A percentile compares a stretch with the other conserved stretches of the same genome.
Conservation (phyloP, 1,139 yeast genomes). For the Debaryomyces nepalensis region DNA sequence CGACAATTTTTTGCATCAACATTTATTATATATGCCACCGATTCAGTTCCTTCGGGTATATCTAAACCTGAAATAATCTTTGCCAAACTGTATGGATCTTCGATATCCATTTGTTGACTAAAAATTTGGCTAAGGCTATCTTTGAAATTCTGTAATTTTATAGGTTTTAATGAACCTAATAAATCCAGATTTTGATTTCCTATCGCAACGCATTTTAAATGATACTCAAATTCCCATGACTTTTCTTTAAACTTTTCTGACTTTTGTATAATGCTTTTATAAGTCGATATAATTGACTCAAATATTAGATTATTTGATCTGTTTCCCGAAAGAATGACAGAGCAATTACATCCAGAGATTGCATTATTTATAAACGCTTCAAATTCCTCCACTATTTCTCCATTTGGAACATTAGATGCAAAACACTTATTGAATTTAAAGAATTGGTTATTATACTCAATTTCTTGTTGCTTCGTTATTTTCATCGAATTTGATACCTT, state of each 20-base stretch:
- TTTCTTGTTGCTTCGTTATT: conserved; percentile 1
- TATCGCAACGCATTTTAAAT: conserved; percentile 18
- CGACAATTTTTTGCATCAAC: conserved; percentile 13
- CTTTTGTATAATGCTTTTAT: conserved; percentile 17
- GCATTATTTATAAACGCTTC: conserved; percentile 24
- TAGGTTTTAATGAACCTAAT: conserved; percentile 18
- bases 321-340: conserved; percentile 25
- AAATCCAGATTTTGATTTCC: conserved; percentile 19
- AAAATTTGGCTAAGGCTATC: conserved; percentile 17
- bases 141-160: conserved; percentile 11
- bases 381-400: conserved; percentile 27
- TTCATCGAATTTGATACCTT: conserved; percentile 14
- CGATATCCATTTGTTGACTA: conserved; percentile 29
- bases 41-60: conserved; percentile 10
- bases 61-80: conserved; percentile 9
- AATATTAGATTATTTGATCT: conserved; percentile 12
- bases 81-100: conserved; percentile 10
- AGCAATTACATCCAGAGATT: conserved; percentile 24
- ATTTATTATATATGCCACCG: conserved; percentile 12
- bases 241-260: conserved; percentile 5
- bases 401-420: conserved; percentile 11
- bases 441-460: conserved; percentile 5
- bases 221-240: conserved; percentile 20
- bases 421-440: conserved; percentile 29
- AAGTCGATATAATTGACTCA: conserved; percentile 19